phyloP scores from a whole-genome alignment of 306 rosid genomes.

The Acacia confusa region DNA sequence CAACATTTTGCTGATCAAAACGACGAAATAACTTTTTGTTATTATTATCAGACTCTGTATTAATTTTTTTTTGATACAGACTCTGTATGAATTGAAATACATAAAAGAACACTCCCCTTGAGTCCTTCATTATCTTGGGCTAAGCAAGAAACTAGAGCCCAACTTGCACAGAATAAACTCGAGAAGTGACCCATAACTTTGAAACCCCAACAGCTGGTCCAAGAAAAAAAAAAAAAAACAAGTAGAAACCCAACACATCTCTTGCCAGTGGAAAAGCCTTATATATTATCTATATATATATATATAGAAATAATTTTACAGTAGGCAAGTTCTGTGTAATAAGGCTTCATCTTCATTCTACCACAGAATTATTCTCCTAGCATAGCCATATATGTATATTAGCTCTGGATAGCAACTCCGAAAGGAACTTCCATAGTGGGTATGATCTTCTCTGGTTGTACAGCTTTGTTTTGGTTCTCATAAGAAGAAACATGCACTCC shows the following conservation, averaged over 20 bases:
- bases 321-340: slow-evolving; percentile 14
- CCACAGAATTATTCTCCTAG: slow-evolving; percentile 23
- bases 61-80: too few species aligned
- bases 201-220: not conserved
- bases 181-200: not conserved
- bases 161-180: not conserved
- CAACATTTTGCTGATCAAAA: not conserved
- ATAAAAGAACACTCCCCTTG: not conserved
- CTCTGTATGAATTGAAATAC: not conserved
- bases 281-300: not conserved
- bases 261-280: slow-evolving; percentile 22
- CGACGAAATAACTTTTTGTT: not conserved
- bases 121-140: not conserved
- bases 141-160: not conserved
- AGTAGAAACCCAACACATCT: not conserved
- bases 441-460: slow-evolving; percentile 54
- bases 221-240: not conserved
- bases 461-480: slow-evolving; percentile 38
- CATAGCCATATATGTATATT: not conserved
- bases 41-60: not conserved
- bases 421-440: slow-evolving; percentile 49
- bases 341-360: slow-evolving; percentile 30
- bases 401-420: slow-evolving; percentile 66
- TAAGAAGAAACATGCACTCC: slow-evolving; percentile 84
- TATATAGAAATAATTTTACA: slow-evolving; percentile 27